Conservation (phyloP, 345 rosid species). For the Brassica nigra region DNA sequence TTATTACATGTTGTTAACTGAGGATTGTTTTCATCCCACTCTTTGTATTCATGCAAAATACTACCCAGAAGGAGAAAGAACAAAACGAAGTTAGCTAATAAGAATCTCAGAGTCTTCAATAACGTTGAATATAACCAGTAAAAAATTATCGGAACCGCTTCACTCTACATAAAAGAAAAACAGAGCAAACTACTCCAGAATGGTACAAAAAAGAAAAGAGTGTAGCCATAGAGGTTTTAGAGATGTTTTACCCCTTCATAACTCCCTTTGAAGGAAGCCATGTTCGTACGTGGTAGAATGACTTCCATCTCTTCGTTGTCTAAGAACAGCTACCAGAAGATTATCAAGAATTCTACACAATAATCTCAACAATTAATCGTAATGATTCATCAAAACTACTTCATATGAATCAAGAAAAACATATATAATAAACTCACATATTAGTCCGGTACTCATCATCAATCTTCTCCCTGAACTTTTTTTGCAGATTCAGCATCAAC, state of each 20-base stretch:
- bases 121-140: neutral
- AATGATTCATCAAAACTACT: neutral
- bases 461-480: conserved; percentile 85
- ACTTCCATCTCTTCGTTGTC: too few relatives aligned
- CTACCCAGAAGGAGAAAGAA: conserved; percentile 42
- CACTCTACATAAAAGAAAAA: conserved; percentile 54
- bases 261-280: too few relatives aligned
- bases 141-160: neutral
- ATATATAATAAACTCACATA: conserved; percentile 53
- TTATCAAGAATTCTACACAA: too few relatives aligned
- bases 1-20: conserved; percentile 86
- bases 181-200: conserved; percentile 20
- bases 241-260: too few relatives aligned
- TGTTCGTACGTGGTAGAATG: too few relatives aligned
- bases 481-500: conserved; percentile 70
- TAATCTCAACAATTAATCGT: too few relatives aligned
- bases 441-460: conserved; percentile 90
- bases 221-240: conserved; percentile 5
- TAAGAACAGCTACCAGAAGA: too few relatives aligned
- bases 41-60: conserved; percentile 89
- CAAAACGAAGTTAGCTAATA: neutral
- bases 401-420: neutral
- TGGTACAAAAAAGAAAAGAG: neutral
- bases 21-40: conserved; percentile 81
- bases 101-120: neutral